Evolutionary conservation across 2,329 filamentous ascomycete species (phyloP), one percentile per base, ranked within the genome.

Genomic region (Rosellinia necatrix): DNA sequence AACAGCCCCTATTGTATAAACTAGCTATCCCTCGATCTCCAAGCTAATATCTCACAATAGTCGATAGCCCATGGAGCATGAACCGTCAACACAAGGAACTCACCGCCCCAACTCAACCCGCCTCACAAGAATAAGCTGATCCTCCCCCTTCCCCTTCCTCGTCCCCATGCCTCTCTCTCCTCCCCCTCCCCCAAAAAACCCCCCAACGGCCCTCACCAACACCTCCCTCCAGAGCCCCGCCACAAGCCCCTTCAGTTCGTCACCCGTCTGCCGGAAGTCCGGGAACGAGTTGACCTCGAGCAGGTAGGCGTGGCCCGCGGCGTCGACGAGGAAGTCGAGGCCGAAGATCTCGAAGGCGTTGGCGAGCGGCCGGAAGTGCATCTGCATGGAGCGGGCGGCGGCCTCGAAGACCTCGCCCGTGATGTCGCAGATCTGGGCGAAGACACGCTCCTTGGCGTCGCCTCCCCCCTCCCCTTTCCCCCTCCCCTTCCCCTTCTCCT

Each of bases 271-370:
- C 68, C 83, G 86, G 70, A 97, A 97, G 75, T 99, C 94, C 8
- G 94, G 94, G 74, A 96, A 99, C 0, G 93, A 91, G 76, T 99
- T 99, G 27, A 96, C 84, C 76, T 99, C 94, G 53, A 99, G 76
- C 67, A 99, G 71, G 85, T 87, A 97, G 3, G 85, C 83, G 3
- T 68, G 79, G 0, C 85, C 87, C 7, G 71, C 67, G 0, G 70
- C 79, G 67, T 92, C 90, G 8, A 97, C 86, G 67, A 99, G 72
- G 70, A 94, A 99, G 71, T 99, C 94, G 37, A 97, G 73, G 0
- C 94, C 94, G 71, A 90, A 99, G 6, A 96, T 78, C 76, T 99
- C 94, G 70, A 97, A 97, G 0, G 88, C 90, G 71, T 96, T 93
- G 0, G 87, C 86, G 44, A 96, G 71, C 13, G 92, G 86, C 74